Evolutionary conservation across 306 rosid species (phyloP).

Genomic region (Echinosophora koreensis): DNA sequence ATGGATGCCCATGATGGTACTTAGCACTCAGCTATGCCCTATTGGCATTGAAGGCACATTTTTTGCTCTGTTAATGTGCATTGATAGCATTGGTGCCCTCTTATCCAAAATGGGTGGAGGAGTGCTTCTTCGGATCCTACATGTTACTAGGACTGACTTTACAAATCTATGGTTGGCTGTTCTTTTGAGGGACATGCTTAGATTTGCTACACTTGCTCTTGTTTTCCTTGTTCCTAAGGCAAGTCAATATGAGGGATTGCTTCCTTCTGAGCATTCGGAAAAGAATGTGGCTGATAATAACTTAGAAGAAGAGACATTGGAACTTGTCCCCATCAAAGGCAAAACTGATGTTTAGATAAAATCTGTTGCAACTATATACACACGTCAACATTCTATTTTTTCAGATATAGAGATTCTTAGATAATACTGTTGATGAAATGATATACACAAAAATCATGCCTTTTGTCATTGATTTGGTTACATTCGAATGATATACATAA

Average conservation of each 20-base stretch:
- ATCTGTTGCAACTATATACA: not conserved
- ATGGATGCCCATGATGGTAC: conserved; percentile 83
- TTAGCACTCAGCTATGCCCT: conserved; percentile 76
- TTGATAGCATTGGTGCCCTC: conserved; percentile 69
- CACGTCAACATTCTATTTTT: not conserved
- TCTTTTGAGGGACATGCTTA: conserved; percentile 60
- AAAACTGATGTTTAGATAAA: conserved; percentile 42
- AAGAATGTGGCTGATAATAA: not conserved
- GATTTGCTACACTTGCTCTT: conserved; percentile 62
- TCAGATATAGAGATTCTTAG: not conserved
- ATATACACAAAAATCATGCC: not conserved
- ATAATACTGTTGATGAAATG: too few species aligned
- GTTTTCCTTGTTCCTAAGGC: conserved; percentile 72
- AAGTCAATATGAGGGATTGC: conserved; percentile 54
- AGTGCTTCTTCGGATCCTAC: conserved; percentile 57
- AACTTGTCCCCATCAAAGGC: conserved; percentile 58
- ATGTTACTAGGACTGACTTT: conserved; percentile 71
- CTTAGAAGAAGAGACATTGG: conserved; percentile 58
- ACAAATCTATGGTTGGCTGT: conserved; percentile 70
- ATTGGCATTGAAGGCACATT: conserved; percentile 82
- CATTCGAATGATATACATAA: too few species aligned
- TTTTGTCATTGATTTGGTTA: too few species aligned
- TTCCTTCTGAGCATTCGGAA: conserved; percentile 56
- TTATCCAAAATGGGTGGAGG: conserved; percentile 73
- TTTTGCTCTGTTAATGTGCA: conserved; percentile 76